These are phyloP conservation scores for Periconia sp. DNA, from an alignment of 2,329 filamentous ascomycete genomes.

Conservation along the genomic window DNA sequence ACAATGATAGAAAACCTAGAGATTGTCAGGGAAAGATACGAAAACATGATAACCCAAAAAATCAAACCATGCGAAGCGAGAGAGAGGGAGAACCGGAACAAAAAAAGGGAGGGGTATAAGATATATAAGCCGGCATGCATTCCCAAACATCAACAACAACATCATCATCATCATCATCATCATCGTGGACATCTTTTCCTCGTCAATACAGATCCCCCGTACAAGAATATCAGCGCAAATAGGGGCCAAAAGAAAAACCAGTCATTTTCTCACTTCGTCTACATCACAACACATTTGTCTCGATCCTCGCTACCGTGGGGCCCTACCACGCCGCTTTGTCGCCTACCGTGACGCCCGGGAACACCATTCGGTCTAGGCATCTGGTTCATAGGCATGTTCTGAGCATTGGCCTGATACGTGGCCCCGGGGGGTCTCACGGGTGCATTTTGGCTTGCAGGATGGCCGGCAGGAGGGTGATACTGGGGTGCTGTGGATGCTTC, in stretches of 20 bases:
- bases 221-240: not conserved
- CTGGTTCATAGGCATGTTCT: conserved; percentile 16
- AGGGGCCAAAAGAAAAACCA: not conserved
- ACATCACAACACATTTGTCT: conserved; percentile 40
- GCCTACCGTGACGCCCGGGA: conserved; percentile 23
- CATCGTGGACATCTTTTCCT: too few species aligned
- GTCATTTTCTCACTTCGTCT: conserved; percentile 3
- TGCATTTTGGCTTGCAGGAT: conserved; percentile 45
- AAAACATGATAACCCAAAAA: not conserved
- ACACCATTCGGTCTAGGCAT: conserved; percentile 17
- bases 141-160: too few species aligned
- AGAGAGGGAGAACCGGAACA: not conserved
- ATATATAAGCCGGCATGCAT: not conserved
- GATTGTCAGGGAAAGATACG: too few species aligned
- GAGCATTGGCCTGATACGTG: conserved; percentile 25
- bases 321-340: conserved; percentile 26
- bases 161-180: too few species aligned
- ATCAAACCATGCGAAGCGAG: not conserved
- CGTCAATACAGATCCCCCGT: too few species aligned
- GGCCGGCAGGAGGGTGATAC: conserved; percentile 54
- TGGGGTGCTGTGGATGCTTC: conserved; percentile 60
- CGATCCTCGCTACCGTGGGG: conserved; percentile 24
- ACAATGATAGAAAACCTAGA: too few species aligned
- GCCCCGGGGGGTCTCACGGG: conserved; percentile 28
- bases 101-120: not conserved